phyloP scores from a whole-genome alignment of 345 rosid species.

The Jatropha curcas region DNA sequence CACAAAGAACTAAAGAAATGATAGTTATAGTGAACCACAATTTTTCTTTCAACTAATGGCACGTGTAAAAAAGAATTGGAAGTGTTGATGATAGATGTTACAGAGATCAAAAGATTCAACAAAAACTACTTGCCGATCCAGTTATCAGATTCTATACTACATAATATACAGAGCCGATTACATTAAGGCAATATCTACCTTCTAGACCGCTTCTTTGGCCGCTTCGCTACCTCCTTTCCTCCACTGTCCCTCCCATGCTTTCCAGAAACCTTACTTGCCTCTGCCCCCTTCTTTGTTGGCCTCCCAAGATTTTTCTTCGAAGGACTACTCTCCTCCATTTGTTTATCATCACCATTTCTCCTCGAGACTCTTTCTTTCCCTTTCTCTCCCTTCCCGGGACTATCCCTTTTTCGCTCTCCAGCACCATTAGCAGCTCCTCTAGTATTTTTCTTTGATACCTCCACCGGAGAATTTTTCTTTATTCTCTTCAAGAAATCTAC shows the following conservation, averaged over 20 bases:
- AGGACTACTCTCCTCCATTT: conserved; percentile 36
- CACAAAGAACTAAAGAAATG: background rate
- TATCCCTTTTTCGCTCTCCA: conserved; percentile 33
- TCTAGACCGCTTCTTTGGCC: conserved; percentile 50
- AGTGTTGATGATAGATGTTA: conserved; percentile 6
- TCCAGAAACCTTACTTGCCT: conserved; percentile 29
- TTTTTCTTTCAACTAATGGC: background rate
- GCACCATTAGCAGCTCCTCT: conserved; percentile 12
- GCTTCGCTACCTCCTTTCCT: conserved; percentile 39
- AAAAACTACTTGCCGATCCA: background rate
- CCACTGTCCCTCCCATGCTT: conserved; percentile 55
- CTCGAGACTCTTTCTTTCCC: conserved; percentile 44
- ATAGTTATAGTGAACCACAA: background rate
- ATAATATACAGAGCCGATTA: conserved; percentile 3
- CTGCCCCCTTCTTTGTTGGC: conserved; percentile 47
- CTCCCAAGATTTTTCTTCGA: conserved; percentile 46
- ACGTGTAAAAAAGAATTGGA: background rate
- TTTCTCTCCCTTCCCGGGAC: conserved; percentile 33
- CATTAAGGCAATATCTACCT: conserved; percentile 21
- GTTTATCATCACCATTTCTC: conserved; percentile 34
- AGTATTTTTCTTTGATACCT: conserved; percentile 37
- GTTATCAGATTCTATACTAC: background rate
- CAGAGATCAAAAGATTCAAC: background rate
- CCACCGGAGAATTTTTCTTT: conserved; percentile 49
- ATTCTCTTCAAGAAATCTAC: conserved; percentile 72